A percentile compares a stretch with the other conserved stretches of the same genome.
These are phyloP conservation scores for Solioccasus polychromus DNA, from an alignment of 768 basidiomycete genomes.

Conservation along the genomic window DNA sequence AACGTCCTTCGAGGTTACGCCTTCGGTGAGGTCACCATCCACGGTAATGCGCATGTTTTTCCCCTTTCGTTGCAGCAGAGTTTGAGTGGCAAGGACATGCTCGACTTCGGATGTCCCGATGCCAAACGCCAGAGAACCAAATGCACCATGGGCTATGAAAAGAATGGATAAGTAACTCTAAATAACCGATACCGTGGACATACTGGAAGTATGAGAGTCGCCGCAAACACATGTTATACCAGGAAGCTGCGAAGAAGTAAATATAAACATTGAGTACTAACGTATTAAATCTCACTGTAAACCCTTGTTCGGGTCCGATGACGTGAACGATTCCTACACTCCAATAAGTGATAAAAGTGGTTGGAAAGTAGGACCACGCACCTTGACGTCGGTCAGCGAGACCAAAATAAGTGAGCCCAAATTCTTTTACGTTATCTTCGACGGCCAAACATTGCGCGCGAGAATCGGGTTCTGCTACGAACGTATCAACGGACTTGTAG, in stretches of 20 bases:
- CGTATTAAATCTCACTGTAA: slow-evolving; percentile 55
- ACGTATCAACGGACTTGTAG: slow-evolving; percentile 65
- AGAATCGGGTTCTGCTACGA: slow-evolving; percentile 83
- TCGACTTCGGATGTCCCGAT: slow-evolving; percentile 95
- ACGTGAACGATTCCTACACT: slow-evolving; percentile 77
- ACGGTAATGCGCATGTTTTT: slow-evolving; percentile 94
- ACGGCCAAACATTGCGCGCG: slow-evolving; percentile 79
- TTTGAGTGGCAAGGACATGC: slow-evolving; percentile 91
- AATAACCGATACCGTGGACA: slow-evolving; percentile 25
- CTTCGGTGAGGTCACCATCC: slow-evolving; percentile 75
- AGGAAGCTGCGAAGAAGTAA: slow-evolving; percentile 46
- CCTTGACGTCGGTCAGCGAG: slow-evolving; percentile 88
- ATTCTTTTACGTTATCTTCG: slow-evolving; percentile 88
- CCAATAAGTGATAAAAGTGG: slow-evolving; percentile 15
- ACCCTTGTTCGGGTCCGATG: slow-evolving; percentile 93
- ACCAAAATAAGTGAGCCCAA: slow-evolving; percentile 90
- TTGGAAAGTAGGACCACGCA: slow-evolving; percentile 23
- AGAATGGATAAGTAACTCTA: slow-evolving; percentile 1
- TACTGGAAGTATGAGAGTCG: slow-evolving; percentile 91
- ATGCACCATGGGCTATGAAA: slow-evolving; percentile 77
- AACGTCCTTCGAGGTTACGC: slow-evolving; percentile 87
- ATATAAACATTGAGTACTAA: neutral
- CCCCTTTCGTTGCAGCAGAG: slow-evolving; percentile 79
- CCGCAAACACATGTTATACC: slow-evolving; percentile 86
- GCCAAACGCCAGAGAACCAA: slow-evolving; percentile 89